Evolutionary conservation across 495 filamentous ascomycete species (phyloP).

Genomic region (Cercophora newfieldiana): DNA sequence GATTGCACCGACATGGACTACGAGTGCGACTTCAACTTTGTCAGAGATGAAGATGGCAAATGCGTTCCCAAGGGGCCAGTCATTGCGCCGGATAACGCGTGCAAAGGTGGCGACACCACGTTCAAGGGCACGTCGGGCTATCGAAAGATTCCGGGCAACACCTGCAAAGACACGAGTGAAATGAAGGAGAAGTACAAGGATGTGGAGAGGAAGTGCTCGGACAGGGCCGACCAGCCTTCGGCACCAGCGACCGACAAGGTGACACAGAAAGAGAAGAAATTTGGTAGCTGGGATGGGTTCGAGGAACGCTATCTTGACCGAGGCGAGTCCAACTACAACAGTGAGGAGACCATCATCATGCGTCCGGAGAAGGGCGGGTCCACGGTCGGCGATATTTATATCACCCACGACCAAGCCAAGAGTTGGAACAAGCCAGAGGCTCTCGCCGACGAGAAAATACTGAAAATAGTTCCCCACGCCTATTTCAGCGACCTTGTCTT

Average conservation of each 20-base stretch:
- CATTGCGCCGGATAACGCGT: constrained; percentile 62
- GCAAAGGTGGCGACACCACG: constrained; percentile 63
- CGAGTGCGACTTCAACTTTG: constrained; percentile 93
- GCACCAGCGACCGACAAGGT: constrained; percentile 60
- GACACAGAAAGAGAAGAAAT: constrained; percentile 51
- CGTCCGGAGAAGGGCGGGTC: constrained; percentile 43
- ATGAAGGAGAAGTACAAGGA: constrained; percentile 60
- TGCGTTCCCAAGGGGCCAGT: constrained; percentile 57
- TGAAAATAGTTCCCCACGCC: constrained; percentile 68
- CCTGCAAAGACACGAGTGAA: constrained; percentile 60
- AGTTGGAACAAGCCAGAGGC: constrained; percentile 62
- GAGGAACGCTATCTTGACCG: constrained; percentile 83
- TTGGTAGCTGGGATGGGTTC: constrained; percentile 57
- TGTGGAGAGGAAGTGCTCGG: constrained; percentile 56
- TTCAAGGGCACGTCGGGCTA: constrained; percentile 87
- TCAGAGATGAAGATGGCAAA: constrained; percentile 52
- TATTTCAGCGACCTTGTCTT: constrained; percentile 82
- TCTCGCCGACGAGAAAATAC: constrained; percentile 63
- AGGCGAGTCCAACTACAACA: constrained; percentile 58
- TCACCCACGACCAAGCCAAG: constrained; percentile 84
- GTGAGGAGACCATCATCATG: constrained; percentile 85
- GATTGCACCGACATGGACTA: constrained; percentile 81
- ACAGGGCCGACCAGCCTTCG: constrained; percentile 43
- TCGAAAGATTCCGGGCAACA: constrained; percentile 88
- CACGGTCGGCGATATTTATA: constrained; percentile 53